These are phyloP conservation scores for Trypanosoma platydactyli DNA, from an alignment of 208 protist species.

Conservation along the genomic window DNA sequence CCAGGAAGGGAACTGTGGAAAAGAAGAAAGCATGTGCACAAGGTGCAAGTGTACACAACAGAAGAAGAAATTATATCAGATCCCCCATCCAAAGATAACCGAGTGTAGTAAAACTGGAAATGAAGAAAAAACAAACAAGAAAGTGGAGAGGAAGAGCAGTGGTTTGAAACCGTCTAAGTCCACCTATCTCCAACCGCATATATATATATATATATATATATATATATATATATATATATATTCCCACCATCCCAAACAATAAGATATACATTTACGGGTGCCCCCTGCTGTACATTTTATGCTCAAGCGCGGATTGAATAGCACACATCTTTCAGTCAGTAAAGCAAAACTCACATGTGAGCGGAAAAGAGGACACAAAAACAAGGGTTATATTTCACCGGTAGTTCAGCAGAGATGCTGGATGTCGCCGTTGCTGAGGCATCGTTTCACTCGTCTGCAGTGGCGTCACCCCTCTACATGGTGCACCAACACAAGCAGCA, in stretches of 20 bases:
- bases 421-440: not conserved
- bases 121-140: not conserved
- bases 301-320: too few relatives aligned
- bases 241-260: not conserved
- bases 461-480: slow-evolving; percentile 14
- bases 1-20: too few relatives aligned
- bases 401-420: too few relatives aligned
- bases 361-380: too few relatives aligned
- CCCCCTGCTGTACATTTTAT: too few relatives aligned
- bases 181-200: slow-evolving; percentile 5
- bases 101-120: too few relatives aligned
- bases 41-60: not conserved
- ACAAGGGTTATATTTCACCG: too few relatives aligned
- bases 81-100: too few relatives aligned
- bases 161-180: not conserved
- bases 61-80: too few relatives aligned
- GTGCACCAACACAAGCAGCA: slow-evolving; percentile 10
- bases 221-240: slow-evolving; percentile 25
- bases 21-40: too few relatives aligned
- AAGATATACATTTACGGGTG: not conserved
- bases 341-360: too few relatives aligned
- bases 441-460: not conserved
- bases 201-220: slow-evolving; percentile 7
- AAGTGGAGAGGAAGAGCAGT: slow-evolving; percentile 1
- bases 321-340: too few relatives aligned